Percentiles rank a stretch among this genome's conserved stretches.
phyloP scores from a whole-genome alignment of 2,329 filamentous ascomycete genomes.

The Bipolaris victoriae region DNA sequence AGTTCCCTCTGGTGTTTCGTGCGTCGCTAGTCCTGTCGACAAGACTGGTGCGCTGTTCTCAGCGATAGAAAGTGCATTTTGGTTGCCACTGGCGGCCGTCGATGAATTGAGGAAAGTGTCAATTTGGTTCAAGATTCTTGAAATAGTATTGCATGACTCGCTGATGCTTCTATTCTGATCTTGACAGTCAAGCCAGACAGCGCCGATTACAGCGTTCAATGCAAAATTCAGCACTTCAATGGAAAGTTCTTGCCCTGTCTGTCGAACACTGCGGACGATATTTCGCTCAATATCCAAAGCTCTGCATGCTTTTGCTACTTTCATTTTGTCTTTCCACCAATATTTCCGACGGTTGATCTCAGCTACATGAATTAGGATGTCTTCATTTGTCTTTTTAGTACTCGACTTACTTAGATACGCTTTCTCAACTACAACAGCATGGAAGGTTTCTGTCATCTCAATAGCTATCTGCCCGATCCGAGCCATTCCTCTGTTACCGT shows the following conservation, averaged over 20 bases:
- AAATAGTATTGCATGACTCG: constrained; percentile 3
- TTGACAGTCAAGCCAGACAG: constrained; percentile 12
- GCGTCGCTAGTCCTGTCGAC: background rate
- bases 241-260: background rate
- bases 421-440: constrained; percentile 9
- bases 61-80: background rate
- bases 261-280: constrained; percentile 8
- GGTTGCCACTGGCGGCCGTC: background rate
- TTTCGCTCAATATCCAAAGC: background rate
- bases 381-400: background rate
- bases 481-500: constrained; percentile 11
- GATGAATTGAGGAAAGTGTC: background rate
- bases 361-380: background rate
- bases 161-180: background rate
- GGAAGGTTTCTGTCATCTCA: constrained; percentile 4
- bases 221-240: constrained; percentile 7
- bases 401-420: background rate
- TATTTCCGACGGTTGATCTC: constrained; percentile 6
- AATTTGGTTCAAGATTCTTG: constrained; percentile 3
- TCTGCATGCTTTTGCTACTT: constrained; percentile 4
- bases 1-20: background rate
- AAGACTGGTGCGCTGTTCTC: background rate
- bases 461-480: background rate
- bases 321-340: constrained; percentile 7
- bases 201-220: constrained; percentile 9